Percentiles rank a stretch among this genome's conserved stretches.
phyloP scores from a whole-genome alignment of 306 rosid species.

The Oxytropis ochrocephala region DNA sequence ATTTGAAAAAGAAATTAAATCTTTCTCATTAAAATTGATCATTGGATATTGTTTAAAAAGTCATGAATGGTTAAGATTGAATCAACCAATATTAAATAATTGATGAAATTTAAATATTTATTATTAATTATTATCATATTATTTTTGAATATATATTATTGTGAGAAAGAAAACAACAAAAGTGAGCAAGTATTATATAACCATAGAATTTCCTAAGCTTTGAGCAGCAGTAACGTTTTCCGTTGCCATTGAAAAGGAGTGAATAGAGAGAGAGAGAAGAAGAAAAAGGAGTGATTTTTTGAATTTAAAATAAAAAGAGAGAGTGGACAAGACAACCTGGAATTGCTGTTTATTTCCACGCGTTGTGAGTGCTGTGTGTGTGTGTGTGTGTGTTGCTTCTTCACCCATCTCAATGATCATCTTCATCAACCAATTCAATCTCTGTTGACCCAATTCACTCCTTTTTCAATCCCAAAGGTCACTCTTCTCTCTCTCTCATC shows the following conservation, averaged over 20 bases:
- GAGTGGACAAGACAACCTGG: slow-evolving; percentile 27
- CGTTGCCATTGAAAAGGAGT: neutral
- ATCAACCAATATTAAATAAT: too few species aligned
- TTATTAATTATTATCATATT: too few species aligned
- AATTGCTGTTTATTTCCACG: slow-evolving; percentile 21
- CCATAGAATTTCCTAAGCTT: neutral
- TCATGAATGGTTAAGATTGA: too few species aligned
- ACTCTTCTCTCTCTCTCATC: neutral
- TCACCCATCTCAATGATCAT: slow-evolving; percentile 20
- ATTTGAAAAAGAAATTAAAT: too few species aligned
- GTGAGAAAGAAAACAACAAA: neutral
- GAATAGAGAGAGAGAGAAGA: neutral
- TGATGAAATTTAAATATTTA: too few species aligned
- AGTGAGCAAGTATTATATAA: neutral
- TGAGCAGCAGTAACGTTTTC: slow-evolving; percentile 1
- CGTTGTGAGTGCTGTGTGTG: neutral
- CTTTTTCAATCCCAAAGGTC: slow-evolving; percentile 26
- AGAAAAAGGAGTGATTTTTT: neutral
- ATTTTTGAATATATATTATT: too few species aligned
- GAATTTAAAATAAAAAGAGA: slow-evolving; percentile 18
- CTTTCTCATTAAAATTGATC: too few species aligned
- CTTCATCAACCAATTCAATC: neutral
- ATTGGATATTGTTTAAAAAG: too few species aligned
- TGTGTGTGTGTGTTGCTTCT: slow-evolving; percentile 7
- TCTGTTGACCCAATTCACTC: neutral